A percentile compares a stretch with the other conserved stretches of the same genome.
Evolutionary conservation across 2,329 filamentous ascomycete species (phyloP).

Genomic region (Alternaria viburni): DNA sequence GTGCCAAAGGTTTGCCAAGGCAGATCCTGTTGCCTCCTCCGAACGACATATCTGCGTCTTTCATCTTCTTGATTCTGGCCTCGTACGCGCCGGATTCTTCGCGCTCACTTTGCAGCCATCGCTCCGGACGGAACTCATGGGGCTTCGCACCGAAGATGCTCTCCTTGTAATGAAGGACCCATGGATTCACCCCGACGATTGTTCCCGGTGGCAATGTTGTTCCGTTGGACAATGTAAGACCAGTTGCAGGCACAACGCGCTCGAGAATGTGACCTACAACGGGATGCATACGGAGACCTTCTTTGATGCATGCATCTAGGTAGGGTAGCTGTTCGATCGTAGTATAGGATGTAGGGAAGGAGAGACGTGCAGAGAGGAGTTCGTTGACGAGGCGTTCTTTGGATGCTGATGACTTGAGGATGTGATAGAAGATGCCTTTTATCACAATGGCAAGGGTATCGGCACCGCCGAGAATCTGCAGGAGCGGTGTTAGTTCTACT

Average conservation of each 20-base stretch:
- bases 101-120: constrained; percentile 38
- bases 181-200: constrained; percentile 43
- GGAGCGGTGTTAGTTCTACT: neutral
- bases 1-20: constrained; percentile 35
- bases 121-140: constrained; percentile 33
- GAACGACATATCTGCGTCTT: constrained; percentile 42
- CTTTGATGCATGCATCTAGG: constrained; percentile 56
- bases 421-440: constrained; percentile 35
- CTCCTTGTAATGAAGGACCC: constrained; percentile 31
- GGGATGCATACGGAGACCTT: constrained; percentile 55
- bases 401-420: constrained; percentile 27
- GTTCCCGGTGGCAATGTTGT: constrained; percentile 36
- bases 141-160: constrained; percentile 28
- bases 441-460: constrained; percentile 37
- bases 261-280: constrained; percentile 40
- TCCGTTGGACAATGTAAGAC: constrained; percentile 27
- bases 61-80: constrained; percentile 38
- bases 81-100: constrained; percentile 24
- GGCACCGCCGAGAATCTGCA: constrained; percentile 38
- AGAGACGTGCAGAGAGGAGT: constrained; percentile 24
- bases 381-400: constrained; percentile 31
- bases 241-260: constrained; percentile 36
- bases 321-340: constrained; percentile 47
- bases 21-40: constrained; percentile 40
- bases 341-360: constrained; percentile 26